Conservation (phyloP, 768 basidiomycete species). For the Pisolithus microcarpus region DNA sequence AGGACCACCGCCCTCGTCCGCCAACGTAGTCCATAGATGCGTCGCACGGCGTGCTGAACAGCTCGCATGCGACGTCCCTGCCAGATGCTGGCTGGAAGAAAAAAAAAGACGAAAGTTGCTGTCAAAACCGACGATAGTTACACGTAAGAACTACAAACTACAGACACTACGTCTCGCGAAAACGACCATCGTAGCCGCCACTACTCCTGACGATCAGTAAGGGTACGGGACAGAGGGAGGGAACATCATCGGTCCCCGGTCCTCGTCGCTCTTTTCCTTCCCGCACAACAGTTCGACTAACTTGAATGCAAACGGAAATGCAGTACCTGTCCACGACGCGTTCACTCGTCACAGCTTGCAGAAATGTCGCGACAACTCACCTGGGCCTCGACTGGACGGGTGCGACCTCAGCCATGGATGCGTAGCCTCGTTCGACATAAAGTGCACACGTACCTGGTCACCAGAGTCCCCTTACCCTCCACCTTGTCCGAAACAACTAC, state of each 20-base stretch:
- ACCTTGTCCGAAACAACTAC: slow-evolving; percentile 54
- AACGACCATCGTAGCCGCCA: neutral
- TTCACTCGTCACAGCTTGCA: neutral
- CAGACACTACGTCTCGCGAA: too few relatives aligned
- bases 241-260: slow-evolving; percentile 66
- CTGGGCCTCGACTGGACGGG: slow-evolving; percentile 58
- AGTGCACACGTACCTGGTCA: slow-evolving; percentile 58
- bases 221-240: slow-evolving; percentile 45
- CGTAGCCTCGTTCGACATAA: neutral
- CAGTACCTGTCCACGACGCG: slow-evolving; percentile 42
- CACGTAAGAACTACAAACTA: slow-evolving; percentile 4
- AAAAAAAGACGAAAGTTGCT: slow-evolving; percentile 5
- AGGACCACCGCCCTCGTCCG: slow-evolving; percentile 8
- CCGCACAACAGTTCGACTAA: slow-evolving; percentile 71
- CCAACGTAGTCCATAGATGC: slow-evolving; percentile 14
- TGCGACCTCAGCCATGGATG: neutral
- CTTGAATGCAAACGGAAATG: slow-evolving; percentile 73
- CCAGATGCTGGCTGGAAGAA: slow-evolving; percentile 1
- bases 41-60: slow-evolving; percentile 18
- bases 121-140: neutral
- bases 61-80: slow-evolving; percentile 19
- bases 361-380: slow-evolving; percentile 28
- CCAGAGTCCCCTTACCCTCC: slow-evolving; percentile 40
- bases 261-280: slow-evolving; percentile 49
- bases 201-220: slow-evolving; percentile 8